A percentile compares a stretch with the other conserved stretches of the same genome.
Conservation (phyloP, 148 eudicot genomes). For the Vaccinium corymbosum region DNA sequence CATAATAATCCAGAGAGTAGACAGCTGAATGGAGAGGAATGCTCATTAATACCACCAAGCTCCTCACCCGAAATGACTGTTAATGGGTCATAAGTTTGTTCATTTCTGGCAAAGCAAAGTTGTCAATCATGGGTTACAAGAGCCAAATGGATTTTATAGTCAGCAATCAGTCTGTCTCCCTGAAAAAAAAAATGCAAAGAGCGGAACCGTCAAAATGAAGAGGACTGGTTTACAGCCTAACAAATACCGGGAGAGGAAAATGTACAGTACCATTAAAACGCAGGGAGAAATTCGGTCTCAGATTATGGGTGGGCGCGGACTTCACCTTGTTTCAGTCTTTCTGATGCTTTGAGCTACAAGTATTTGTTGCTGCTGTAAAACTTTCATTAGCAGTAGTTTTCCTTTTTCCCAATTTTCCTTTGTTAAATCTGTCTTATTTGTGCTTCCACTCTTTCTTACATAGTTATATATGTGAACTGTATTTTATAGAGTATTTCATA, state of each 20-base stretch:
- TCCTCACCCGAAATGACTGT: conserved; percentile 67
- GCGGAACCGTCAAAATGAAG: neutral
- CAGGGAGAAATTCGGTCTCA: neutral
- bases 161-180: neutral
- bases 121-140: neutral
- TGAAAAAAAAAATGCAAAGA: neutral
- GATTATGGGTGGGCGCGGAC: conserved; percentile 13
- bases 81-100: conserved; percentile 53
- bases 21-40: conserved; percentile 41
- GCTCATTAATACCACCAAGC: conserved; percentile 35
- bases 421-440: neutral
- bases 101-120: neutral
- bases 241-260: conserved; percentile 20
- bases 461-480: conserved; percentile 13
- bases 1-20: conserved; percentile 37
- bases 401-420: neutral
- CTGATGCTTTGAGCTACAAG: conserved; percentile 15
- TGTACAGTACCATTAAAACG: conserved; percentile 38
- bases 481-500: conserved; percentile 21
- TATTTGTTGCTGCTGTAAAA: conserved; percentile 20
- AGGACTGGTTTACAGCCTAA: conserved; percentile 6
- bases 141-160: conserved; percentile 1
- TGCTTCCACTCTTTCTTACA: neutral
- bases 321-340: conserved; percentile 7
- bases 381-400: conserved; percentile 7